Percentiles rank a stretch among this genome's conserved stretches.
These are phyloP conservation scores for Geopyxis carbonaria DNA, from an alignment of 495 filamentous ascomycete species.

Conservation along the genomic window DNA sequence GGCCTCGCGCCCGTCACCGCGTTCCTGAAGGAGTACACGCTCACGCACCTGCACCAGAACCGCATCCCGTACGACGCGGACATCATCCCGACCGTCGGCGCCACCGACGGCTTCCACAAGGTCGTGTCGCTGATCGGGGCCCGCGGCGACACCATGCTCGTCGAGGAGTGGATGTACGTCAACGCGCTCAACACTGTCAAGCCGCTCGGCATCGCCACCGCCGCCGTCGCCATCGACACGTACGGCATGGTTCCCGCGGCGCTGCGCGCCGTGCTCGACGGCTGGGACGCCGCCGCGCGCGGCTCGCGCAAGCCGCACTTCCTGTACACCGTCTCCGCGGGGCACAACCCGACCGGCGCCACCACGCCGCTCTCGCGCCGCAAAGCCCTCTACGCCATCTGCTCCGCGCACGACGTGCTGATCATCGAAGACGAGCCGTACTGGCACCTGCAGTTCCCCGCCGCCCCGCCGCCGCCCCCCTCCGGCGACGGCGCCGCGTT, in stretches of 20 bases:
- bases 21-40: constrained; percentile 62
- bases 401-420: constrained; percentile 70
- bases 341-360: constrained; percentile 78
- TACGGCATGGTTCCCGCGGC: constrained; percentile 56
- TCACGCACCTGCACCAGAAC: constrained; percentile 54
- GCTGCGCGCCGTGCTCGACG: constrained; percentile 56
- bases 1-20: constrained; percentile 59
- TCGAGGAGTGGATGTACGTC: constrained; percentile 64
- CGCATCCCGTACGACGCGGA: constrained; percentile 66
- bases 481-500: constrained; percentile 38
- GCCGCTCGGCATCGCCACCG: constrained; percentile 54
- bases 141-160: constrained; percentile 48
- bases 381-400: constrained; percentile 62
- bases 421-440: constrained; percentile 94
- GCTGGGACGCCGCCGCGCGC: constrained; percentile 53
- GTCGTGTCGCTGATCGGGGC: constrained; percentile 48
- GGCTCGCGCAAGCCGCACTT: constrained; percentile 66
- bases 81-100: constrained; percentile 56
- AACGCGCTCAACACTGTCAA: constrained; percentile 47
- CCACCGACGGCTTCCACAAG: constrained; percentile 74
- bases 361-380: constrained; percentile 52
- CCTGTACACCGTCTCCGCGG: constrained; percentile 85
- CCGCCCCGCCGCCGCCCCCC: constrained; percentile 9
- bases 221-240: constrained; percentile 55
- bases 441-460: constrained; percentile 71